Percentiles rank a stretch among this genome's conserved stretches.
Evolutionary conservation across 768 basidiomycete genomes (phyloP).

Genomic region (Xanthoconium stramineum): DNA sequence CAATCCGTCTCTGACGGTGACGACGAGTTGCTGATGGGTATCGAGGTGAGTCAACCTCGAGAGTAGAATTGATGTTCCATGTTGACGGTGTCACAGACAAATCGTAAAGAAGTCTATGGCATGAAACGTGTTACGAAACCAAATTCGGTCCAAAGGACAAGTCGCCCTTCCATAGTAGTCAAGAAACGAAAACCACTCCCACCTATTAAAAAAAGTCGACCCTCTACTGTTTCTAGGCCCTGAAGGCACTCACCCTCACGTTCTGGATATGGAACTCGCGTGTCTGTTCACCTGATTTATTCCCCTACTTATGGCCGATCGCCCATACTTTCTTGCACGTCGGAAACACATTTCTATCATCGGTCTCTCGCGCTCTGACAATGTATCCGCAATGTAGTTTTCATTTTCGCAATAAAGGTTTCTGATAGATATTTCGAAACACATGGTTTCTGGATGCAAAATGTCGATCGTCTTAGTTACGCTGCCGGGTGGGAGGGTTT

Average conservation of each 20-base stretch:
- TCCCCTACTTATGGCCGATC: conserved; percentile 7
- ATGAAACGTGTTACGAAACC: conserved; percentile 26
- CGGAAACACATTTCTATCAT: conserved; percentile 8
- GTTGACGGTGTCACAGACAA: conserved; percentile 33
- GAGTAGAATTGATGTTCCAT: not conserved
- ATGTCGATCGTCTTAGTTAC: conserved; percentile 9
- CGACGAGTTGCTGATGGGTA: conserved; percentile 60
- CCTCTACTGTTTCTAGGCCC: not conserved
- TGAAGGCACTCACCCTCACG: conserved; percentile 3
- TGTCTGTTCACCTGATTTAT: conserved; percentile 10
- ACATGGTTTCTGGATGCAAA: not conserved
- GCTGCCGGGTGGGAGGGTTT: conserved; percentile 1
- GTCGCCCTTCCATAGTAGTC: not conserved
- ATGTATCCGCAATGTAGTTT: conserved; percentile 7
- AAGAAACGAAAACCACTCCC: conserved; percentile 24
- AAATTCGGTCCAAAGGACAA: conserved; percentile 2
- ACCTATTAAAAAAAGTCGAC: conserved; percentile 12
- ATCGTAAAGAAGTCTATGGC: conserved; percentile 36
- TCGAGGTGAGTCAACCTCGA: conserved; percentile 41
- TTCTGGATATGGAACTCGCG: not conserved
- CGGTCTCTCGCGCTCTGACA: not conserved
- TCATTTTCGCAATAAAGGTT: conserved; percentile 1
- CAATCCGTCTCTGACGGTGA: conserved; percentile 41
- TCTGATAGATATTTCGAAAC: not conserved
- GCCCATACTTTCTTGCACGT: conserved; percentile 1